Conservation (phyloP, 1,284 basidiomycete species). For the Fomitopsis pinicola region DNA sequence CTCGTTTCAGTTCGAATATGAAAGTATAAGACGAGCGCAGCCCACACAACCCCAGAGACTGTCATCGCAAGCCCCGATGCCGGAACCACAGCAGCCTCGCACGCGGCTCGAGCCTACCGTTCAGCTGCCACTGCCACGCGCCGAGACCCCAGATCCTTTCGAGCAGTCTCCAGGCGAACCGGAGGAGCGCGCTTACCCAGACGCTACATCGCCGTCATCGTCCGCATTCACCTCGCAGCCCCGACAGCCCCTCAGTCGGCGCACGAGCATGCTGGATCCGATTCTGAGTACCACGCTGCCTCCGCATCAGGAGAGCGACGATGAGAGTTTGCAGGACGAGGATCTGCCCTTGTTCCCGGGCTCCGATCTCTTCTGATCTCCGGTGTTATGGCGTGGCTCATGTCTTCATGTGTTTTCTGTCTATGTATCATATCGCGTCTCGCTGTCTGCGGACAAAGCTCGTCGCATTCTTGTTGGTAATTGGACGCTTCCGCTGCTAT, state of each 20-base stretch:
- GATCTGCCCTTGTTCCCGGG: constrained; percentile 50
- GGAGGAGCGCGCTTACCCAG: constrained; percentile 13
- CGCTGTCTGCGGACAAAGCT: background rate
- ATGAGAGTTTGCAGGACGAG: constrained; percentile 39
- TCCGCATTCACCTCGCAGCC: constrained; percentile 13
- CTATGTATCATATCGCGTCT: background rate
- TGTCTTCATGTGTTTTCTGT: background rate
- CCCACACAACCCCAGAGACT: constrained; percentile 16
- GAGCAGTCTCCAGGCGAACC: constrained; percentile 30
- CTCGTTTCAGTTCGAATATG: constrained; percentile 37
- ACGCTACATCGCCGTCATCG: constrained; percentile 19
- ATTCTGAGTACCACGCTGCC: constrained; percentile 3
- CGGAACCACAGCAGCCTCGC: constrained; percentile 12
- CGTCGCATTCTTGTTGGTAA: background rate
- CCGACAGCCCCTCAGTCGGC: constrained; percentile 19
- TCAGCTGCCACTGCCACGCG: constrained; percentile 18
- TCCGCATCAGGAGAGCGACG: constrained; percentile 31
- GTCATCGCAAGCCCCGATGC: constrained; percentile 7
- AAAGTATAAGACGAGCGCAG: constrained; percentile 37
- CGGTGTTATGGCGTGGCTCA: background rate
- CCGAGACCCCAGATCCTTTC: constrained; percentile 28
- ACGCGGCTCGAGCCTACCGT: constrained; percentile 10
- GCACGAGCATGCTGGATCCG: constrained; percentile 7
- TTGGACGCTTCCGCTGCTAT: background rate
- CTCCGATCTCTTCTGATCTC: constrained; percentile 43